Percentiles rank a stretch among this genome's conserved stretches.
These are phyloP conservation scores for Fusarium coicis DNA, from an alignment of 2,329 filamentous ascomycete genomes.

Conservation along the genomic window DNA sequence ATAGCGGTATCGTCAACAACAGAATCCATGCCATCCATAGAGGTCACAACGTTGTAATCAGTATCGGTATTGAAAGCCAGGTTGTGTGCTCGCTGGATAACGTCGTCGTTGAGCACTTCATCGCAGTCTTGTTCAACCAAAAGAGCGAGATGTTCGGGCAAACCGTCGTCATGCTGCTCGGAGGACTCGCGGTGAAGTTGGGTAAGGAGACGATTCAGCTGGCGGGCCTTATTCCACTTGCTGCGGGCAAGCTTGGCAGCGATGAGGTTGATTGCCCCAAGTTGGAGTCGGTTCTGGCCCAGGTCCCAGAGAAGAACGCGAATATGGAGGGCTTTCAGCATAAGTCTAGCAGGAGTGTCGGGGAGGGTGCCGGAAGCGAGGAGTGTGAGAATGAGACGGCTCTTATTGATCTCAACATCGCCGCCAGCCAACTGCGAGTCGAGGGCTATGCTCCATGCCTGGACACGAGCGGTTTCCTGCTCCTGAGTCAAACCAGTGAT, in stretches of 20 bases:
- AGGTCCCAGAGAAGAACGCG: constrained; percentile 88
- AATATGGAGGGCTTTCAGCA: constrained; percentile 92
- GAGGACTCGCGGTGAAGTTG: constrained; percentile 55
- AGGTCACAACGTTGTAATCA: constrained; percentile 69
- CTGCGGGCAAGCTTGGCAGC: constrained; percentile 78
- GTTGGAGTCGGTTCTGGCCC: constrained; percentile 72
- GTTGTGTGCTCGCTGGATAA: constrained; percentile 88
- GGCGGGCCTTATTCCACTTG: constrained; percentile 84
- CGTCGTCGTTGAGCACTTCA: constrained; percentile 79
- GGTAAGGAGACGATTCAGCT: constrained; percentile 63
- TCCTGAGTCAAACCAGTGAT: constrained; percentile 85
- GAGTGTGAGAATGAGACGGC: constrained; percentile 84
- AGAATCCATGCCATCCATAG: constrained; percentile 79
- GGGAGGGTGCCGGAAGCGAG: constrained; percentile 90
- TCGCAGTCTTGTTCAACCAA: constrained; percentile 85
- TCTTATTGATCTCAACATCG: constrained; percentile 89
- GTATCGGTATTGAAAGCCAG: constrained; percentile 87
- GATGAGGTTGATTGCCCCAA: constrained; percentile 72
- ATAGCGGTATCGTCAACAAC: constrained; percentile 89
- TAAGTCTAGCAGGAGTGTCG: constrained; percentile 82
- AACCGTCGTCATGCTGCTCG: constrained; percentile 63
- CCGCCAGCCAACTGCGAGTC: constrained; percentile 93
- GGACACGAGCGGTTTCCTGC: constrained; percentile 85
- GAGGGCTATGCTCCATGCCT: constrained; percentile 92
- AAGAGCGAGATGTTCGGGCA: constrained; percentile 80